Base-by-base conservation (phyloP, 768 basidiomycete species). In the Boletus sp. region DNA sequence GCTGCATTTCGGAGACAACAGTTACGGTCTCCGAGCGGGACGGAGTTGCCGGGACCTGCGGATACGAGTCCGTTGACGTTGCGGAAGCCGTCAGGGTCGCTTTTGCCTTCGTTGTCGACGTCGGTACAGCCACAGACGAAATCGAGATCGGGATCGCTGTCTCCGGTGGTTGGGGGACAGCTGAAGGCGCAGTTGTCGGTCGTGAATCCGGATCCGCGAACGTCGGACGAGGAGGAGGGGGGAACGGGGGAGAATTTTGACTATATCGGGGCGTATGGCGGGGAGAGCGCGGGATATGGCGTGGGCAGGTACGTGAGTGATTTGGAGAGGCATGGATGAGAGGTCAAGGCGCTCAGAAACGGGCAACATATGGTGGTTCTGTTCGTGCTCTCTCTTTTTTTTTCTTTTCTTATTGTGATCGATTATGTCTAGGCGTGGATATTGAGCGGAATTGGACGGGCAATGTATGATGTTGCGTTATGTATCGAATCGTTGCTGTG, bases 1-100 rank as follows among this genome's bases (percentile, higher is more conserved):
- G 86, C 88, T 6, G 89, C 89, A 28, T 92, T 92, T 72, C 82
- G 80, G 64, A 76, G 86, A 30, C 83, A 79, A 33, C 75, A 75
- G 45, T 67, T 62, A 1, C 75, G 76, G 20, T 67, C 71, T 39
- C 61, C 65, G 35, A 73, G 70, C 46, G 56, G 53, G 36, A 29
- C 50, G 6, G 53, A 64, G 29, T 2, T 12, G 33, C 39, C 47
- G 44, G 67, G 67, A 9, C 65, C 73, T 8, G 74, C 74, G 24
- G 84, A 83, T 48, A 77, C 75, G 50, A 79, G 67, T 39, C 83
- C 82, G 39, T 58, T 83, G 54, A 69, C 72, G 35, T 59, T 80
- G 42, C 80, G 78, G 71, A 85, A 80, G 64, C 78, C 78, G 11
- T 68, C 74, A 24, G 64, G 46, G 36, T 59, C 63, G 10, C 42